phyloP scores from a whole-genome alignment of 352 stramenopile genomes.

The Pythium diclinum region DNA sequence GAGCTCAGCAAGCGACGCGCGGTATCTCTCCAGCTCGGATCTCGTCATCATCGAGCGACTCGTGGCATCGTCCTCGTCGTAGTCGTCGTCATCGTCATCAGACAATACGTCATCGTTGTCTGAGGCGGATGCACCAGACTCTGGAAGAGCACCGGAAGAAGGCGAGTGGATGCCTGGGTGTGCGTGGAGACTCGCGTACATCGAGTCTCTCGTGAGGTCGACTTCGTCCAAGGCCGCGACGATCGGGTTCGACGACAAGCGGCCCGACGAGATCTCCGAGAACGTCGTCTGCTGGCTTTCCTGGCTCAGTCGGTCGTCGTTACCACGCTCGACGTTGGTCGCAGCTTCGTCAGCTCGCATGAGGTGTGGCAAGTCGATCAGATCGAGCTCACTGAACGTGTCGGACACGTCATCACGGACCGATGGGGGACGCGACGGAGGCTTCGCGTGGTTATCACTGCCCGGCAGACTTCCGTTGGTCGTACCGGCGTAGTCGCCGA shows the following conservation, averaged over 20 bases:
- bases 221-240: background rate
- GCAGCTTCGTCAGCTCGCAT: constrained; percentile 60
- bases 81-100: constrained; percentile 15
- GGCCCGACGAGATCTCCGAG: constrained; percentile 18
- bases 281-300: constrained; percentile 25
- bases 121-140: constrained; percentile 23
- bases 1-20: constrained; percentile 53
- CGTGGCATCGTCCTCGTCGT: constrained; percentile 17
- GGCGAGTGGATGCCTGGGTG: constrained; percentile 15
- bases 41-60: constrained; percentile 29
- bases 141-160: constrained; percentile 5
- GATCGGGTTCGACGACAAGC: constrained; percentile 2
- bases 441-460: constrained; percentile 21
- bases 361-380: constrained; percentile 66
- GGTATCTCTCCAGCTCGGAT: constrained; percentile 39
- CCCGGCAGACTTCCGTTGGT: constrained; percentile 31
- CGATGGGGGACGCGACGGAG: constrained; percentile 39
- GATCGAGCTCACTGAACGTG: constrained; percentile 73
- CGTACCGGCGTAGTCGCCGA: constrained; percentile 2
- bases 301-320: constrained; percentile 28
- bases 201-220: constrained; percentile 3
- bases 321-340: background rate
- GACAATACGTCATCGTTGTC: constrained; percentile 23
- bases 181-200: constrained; percentile 20
- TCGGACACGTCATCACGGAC: constrained; percentile 60